Base-by-base conservation (phyloP, 2,329 filamentous ascomycete genomes). In the Alternaria infectoria region DNA sequence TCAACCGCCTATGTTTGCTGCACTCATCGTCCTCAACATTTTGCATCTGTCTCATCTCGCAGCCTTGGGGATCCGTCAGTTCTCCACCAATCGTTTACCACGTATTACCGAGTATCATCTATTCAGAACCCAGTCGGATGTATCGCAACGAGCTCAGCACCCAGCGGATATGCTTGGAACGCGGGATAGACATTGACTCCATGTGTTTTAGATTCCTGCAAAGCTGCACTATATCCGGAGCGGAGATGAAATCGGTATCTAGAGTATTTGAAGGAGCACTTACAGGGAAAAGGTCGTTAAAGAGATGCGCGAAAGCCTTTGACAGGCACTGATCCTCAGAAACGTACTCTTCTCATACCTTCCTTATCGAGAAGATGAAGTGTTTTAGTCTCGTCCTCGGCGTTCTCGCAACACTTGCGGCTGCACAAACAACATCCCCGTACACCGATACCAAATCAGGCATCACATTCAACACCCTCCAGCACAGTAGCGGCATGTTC, bases 251-350 rank as follows among this genome's bases (percentile, higher is more conserved):
- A 10, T 40, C 9, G 15, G n/a, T 40, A 40, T 40, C 5, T 6
- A 40, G 15, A 10, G 36, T 11, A 0, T 7, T 9, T 1, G n/a
- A 17, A 17, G n/a, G 36, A 40, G n/a, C n/a, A 40, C n/a, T 5
- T 17, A 11, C 4, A 40, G n/a, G 36, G 17, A 6, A 6, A 11
- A 40, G 36, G 36, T 5, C n/a, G n/a, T 40, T 17, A 40, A 40
- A 40, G n/a, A 40, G n/a, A 17, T 11, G 36, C n/a, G 9, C 36
- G n/a, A 17, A 11, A 17, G 36, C n/a, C 9, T 17, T 40, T n/a
- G 8, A 40, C 36, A 0, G 9, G 9, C 8, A 0, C 3, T 4
- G 0, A 17, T 3, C 5, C 36, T 40, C 36, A 17, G n/a, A 17
- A 40, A 10, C 36, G 1, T 2, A 17, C 36, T 40, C 2, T 40